phyloP scores from a whole-genome alignment of 129 eudicot genomes.

The Mikania micrantha region DNA sequence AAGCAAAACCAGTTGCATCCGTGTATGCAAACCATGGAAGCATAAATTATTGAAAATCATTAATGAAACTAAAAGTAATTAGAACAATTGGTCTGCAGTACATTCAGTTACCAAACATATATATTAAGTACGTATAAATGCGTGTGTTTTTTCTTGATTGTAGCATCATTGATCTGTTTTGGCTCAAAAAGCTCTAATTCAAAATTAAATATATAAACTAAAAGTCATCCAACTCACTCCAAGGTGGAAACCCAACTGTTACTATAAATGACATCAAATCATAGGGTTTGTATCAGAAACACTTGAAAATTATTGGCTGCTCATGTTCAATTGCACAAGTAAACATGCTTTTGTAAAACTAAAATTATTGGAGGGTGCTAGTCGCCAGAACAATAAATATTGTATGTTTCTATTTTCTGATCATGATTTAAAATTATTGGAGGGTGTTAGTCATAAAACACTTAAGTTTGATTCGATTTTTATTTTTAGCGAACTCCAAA shows the following conservation, averaged over 20 bases:
- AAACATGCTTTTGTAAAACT: neutral
- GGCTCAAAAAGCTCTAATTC: neutral
- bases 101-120: neutral
- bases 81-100: neutral
- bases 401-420: neutral
- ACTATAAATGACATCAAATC: neutral
- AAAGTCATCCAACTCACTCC: neutral
- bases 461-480: too few relatives aligned
- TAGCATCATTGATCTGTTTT: neutral
- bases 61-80: neutral
- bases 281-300: slow-evolving; percentile 6
- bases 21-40: neutral
- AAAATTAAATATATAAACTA: neutral
- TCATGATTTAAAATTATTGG: too few relatives aligned
- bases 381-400: neutral
- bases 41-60: neutral
- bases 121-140: neutral
- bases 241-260: neutral
- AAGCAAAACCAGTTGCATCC: neutral
- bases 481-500: too few relatives aligned
- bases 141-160: neutral
- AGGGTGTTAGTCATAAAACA: too few relatives aligned
- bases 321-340: neutral
- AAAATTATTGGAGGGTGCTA: neutral
- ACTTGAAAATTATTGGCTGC: neutral